Evolutionary conservation across 2,329 filamentous ascomycete genomes (phyloP).

Genomic region (Calonectria pseudoreteaudii): DNA sequence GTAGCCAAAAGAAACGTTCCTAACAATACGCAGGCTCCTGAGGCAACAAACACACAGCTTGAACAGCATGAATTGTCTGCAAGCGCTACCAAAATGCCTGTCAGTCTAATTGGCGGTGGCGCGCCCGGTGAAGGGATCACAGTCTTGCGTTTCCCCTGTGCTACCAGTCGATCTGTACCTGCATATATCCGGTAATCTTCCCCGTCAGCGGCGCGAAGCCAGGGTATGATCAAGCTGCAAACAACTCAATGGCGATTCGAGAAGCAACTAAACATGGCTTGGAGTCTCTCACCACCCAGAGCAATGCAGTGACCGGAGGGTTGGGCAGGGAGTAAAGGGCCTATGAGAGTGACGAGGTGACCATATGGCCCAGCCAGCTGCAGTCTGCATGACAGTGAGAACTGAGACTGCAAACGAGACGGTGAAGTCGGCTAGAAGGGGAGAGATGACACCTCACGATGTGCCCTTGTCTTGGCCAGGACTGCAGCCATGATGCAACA

Average conservation of each 20-base stretch:
- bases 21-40: not conserved
- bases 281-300: not conserved
- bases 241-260: not conserved
- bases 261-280: not conserved
- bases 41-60: not conserved
- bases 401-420: constrained; percentile 9
- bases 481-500: constrained; percentile 13
- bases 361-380: not conserved
- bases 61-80: not conserved
- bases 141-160: constrained; percentile 16
- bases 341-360: not conserved
- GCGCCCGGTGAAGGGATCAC: constrained; percentile 1
- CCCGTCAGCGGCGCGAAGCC: constrained; percentile 12
- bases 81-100: not conserved
- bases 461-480: not conserved
- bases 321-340: not conserved
- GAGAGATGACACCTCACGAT: constrained; percentile 2
- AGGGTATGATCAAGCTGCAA: not conserved
- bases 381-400: constrained; percentile 3
- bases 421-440: not conserved
- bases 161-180: constrained; percentile 31
- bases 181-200: constrained; percentile 28
- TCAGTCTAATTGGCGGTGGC: not conserved
- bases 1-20: constrained; percentile 20
- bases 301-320: not conserved